Conservation (phyloP, 768 basidiomycete species). For the Cystofilobasidium ferigula region DNA sequence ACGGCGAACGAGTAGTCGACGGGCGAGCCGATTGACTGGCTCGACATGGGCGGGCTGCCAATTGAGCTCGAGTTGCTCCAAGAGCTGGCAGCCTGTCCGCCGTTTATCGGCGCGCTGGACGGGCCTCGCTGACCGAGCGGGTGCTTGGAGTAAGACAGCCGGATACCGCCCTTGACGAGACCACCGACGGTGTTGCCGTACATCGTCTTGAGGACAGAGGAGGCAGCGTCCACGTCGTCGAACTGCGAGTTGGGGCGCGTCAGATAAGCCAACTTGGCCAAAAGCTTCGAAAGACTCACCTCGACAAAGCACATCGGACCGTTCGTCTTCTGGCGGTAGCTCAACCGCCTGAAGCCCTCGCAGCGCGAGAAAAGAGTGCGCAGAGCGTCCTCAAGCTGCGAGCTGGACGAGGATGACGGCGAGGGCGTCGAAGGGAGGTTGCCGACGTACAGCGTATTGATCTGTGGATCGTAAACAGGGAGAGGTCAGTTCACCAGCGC, state of each 20-base stretch:
- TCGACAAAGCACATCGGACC: constrained; percentile 99
- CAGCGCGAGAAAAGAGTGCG: constrained; percentile 67
- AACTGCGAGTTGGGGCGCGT: constrained; percentile 47
- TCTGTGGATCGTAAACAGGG: constrained; percentile 41
- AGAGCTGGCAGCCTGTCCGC: not conserved
- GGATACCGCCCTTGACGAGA: constrained; percentile 89
- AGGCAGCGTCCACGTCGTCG: constrained; percentile 73
- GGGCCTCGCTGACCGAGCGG: constrained; percentile 56
- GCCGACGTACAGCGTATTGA: constrained; percentile 99
- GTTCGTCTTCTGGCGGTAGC: constrained; percentile 89
- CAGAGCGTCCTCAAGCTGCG: constrained; percentile 75
- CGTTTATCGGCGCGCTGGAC: not conserved
- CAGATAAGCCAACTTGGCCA: too few relatives aligned
- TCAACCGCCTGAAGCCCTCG: constrained; percentile 79
- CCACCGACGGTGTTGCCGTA: constrained; percentile 86
- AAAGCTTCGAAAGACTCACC: too few relatives aligned
- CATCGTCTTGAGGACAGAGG: constrained; percentile 74
- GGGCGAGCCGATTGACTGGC: constrained; percentile 5
- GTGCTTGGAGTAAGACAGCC: constrained; percentile 95
- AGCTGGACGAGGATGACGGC: constrained; percentile 54
- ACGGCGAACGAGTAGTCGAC: constrained; percentile 10
- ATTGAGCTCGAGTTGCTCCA: constrained; percentile 1
- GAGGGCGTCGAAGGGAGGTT: constrained; percentile 76
- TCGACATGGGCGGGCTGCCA: not conserved
- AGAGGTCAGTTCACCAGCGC: not conserved